A percentile compares a stretch with the other conserved stretches of the same genome.
Evolutionary conservation across 2,329 filamentous ascomycete genomes (phyloP).

Genomic region (Bipolaris oryzae): DNA sequence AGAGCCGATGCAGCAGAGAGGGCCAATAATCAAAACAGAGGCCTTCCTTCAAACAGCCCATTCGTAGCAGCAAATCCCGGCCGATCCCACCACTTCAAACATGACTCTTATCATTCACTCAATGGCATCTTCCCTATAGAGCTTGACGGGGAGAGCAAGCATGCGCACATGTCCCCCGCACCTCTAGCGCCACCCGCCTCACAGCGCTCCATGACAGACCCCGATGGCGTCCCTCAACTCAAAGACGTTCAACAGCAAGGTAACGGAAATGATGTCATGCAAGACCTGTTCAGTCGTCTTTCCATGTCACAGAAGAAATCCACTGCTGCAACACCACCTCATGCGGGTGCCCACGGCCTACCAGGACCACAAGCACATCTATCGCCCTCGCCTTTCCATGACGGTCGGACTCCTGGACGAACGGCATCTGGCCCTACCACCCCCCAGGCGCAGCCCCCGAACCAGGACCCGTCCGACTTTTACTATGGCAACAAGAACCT

Average conservation of each 20-base stretch:
- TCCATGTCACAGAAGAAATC: slow-evolving; percentile 42
- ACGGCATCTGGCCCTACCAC: slow-evolving; percentile 44
- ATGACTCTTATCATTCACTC: slow-evolving; percentile 54
- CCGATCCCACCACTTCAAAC: slow-evolving; percentile 46
- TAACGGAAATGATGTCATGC: slow-evolving; percentile 51
- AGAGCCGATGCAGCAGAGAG: slow-evolving; percentile 82
- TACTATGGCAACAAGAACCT: slow-evolving; percentile 56
- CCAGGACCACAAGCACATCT: slow-evolving; percentile 35
- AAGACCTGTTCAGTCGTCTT: slow-evolving; percentile 52
- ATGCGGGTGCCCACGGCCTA: slow-evolving; percentile 26
- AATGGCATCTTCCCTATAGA: slow-evolving; percentile 71
- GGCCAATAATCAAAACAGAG: slow-evolving; percentile 62
- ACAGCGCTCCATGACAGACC: slow-evolving; percentile 41
- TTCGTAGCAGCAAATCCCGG: slow-evolving; percentile 19
- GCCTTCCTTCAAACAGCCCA: slow-evolving; percentile 27
- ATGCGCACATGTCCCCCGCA: slow-evolving; percentile 25
- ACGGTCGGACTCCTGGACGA: slow-evolving; percentile 37
- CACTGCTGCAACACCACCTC: slow-evolving; percentile 30
- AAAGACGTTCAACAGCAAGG: slow-evolving; percentile 47
- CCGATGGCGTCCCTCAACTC: slow-evolving; percentile 36
- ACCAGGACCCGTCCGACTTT: slow-evolving; percentile 37
- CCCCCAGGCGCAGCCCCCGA: slow-evolving; percentile 36
- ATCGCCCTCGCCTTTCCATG: slow-evolving; percentile 51
- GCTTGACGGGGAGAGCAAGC: slow-evolving; percentile 55
- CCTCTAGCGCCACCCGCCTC: slow-evolving; percentile 20